phyloP scores from a whole-genome alignment of 2,329 filamentous ascomycete species.

The Aspergillus intermedius region DNA sequence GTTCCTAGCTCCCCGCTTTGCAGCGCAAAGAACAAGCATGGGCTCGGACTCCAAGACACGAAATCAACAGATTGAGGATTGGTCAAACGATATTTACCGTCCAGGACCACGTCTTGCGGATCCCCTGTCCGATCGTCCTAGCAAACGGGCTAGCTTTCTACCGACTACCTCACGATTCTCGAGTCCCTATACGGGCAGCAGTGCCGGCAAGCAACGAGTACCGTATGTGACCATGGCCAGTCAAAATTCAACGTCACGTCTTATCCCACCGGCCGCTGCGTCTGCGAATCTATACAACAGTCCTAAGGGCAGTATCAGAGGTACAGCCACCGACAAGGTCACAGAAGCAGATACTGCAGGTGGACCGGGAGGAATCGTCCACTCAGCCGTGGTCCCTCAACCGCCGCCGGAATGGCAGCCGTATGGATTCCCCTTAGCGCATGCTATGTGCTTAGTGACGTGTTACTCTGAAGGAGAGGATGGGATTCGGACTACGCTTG shows the following conservation, averaged over 20 bases:
- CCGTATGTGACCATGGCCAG: slow-evolving; percentile 90
- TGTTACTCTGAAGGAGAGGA: slow-evolving; percentile 94
- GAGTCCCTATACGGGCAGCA: slow-evolving; percentile 74
- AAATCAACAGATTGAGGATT: slow-evolving; percentile 91
- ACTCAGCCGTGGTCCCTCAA: slow-evolving; percentile 91
- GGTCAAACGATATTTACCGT: slow-evolving; percentile 95
- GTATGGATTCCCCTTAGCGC: slow-evolving; percentile 89
- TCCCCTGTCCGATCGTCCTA: slow-evolving; percentile 61
- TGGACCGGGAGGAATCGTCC: slow-evolving; percentile 89
- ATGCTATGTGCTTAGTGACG: slow-evolving; percentile 89
- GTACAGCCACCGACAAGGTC: slow-evolving; percentile 43
- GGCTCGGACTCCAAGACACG: slow-evolving; percentile 74
- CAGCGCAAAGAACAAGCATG: slow-evolving; percentile 77
- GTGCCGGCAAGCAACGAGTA: slow-evolving; percentile 47
- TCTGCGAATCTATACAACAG: slow-evolving; percentile 62
- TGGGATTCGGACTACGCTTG: slow-evolving; percentile 84
- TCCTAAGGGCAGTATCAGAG: slow-evolving; percentile 51
- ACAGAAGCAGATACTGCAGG: slow-evolving; percentile 37
- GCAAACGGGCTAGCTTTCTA: slow-evolving; percentile 80
- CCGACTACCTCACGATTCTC: slow-evolving; percentile 94
- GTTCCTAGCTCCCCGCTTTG: slow-evolving; percentile 85
- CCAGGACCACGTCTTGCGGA: slow-evolving; percentile 78
- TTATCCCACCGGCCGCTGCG: slow-evolving; percentile 51
- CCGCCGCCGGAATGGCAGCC: slow-evolving; percentile 96
- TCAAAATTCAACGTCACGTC: slow-evolving; percentile 67